Percentiles rank a stretch among this genome's conserved stretches.
Conservation (phyloP, 306 rosid species). For the Elaeagnus macrophylla region DNA sequence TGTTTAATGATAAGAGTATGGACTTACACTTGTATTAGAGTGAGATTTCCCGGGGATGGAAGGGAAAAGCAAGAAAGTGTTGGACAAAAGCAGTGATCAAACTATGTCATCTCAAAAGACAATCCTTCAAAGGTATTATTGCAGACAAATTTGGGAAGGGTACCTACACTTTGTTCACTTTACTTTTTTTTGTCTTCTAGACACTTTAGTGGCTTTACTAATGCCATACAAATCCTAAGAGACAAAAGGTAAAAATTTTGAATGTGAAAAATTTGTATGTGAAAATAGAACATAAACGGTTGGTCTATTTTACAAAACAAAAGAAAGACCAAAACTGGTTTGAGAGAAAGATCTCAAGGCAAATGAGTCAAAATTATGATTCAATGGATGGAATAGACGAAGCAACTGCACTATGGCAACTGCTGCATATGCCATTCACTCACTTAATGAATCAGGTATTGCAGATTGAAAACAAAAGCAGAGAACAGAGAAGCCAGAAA, state of each 20-base stretch:
- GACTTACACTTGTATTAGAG: slow-evolving; percentile 28
- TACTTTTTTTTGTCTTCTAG: too few species aligned
- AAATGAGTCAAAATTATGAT: too few species aligned
- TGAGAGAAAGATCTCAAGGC: too few species aligned
- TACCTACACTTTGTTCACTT: too few species aligned
- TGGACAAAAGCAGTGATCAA: slow-evolving; percentile 24
- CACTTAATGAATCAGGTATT: too few species aligned
- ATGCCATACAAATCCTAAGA: neutral
- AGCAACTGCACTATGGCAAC: too few species aligned
- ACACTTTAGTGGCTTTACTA: too few species aligned
- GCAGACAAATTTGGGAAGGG: neutral
- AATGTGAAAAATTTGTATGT: neutral
- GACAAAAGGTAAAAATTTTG: neutral
- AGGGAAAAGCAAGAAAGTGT: slow-evolving; percentile 23
- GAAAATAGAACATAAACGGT: neutral
- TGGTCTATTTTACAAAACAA: neutral
- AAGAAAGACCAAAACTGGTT: neutral
- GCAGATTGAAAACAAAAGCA: too few species aligned
- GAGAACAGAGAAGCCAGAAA: too few species aligned
- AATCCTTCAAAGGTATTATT: slow-evolving; percentile 39
- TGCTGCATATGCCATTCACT: too few species aligned
- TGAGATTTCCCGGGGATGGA: slow-evolving; percentile 19
- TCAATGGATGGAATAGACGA: too few species aligned
- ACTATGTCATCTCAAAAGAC: slow-evolving; percentile 32
- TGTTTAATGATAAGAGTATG: neutral